These are phyloP conservation scores for Calcarisporium arbuscula DNA, from an alignment of 2,329 filamentous ascomycete genomes.

Conservation along the genomic window DNA sequence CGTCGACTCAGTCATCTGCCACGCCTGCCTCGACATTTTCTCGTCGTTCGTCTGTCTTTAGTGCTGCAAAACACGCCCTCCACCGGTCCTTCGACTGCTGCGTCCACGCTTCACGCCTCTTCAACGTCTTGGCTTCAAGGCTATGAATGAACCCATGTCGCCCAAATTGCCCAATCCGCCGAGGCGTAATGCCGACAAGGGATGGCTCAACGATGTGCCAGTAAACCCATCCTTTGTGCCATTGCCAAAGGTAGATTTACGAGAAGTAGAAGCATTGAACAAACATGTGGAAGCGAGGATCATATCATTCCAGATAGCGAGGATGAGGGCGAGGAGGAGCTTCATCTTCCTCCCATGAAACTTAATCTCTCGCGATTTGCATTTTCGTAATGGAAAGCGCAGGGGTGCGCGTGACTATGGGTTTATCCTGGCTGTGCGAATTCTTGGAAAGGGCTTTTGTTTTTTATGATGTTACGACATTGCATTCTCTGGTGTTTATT, in stretches of 20 bases:
- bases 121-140: conserved; percentile 45
- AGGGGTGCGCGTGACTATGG: too few relatives aligned
- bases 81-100: conserved; percentile 35
- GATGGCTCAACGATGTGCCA: conserved; percentile 29
- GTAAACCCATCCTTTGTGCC: conserved; percentile 50
- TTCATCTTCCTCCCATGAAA: conserved; percentile 23
- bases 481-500: conserved; percentile 11
- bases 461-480: conserved; percentile 8
- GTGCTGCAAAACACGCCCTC: conserved; percentile 29
- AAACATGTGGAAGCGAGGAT: conserved; percentile 48
- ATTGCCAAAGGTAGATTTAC: conserved; percentile 46
- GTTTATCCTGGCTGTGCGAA: too few relatives aligned
- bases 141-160: conserved; percentile 22
- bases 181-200: conserved; percentile 15
- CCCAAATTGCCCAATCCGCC: conserved; percentile 23
- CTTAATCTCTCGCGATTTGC: conserved; percentile 45
- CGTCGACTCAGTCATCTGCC: conserved; percentile 16
- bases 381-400: conserved; percentile 22
- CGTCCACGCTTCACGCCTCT: conserved; percentile 44
- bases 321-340: conserved; percentile 35
- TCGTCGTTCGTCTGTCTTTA: conserved; percentile 29
- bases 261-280: conserved; percentile 47
- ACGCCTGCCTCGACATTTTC: conserved; percentile 31
- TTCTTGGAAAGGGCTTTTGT: too few relatives aligned
- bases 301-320: conserved; percentile 49